A percentile compares a stretch with the other conserved stretches of the same genome.
Conservation (phyloP, 1,139 yeast genomes). For the Pichia sp. region DNA sequence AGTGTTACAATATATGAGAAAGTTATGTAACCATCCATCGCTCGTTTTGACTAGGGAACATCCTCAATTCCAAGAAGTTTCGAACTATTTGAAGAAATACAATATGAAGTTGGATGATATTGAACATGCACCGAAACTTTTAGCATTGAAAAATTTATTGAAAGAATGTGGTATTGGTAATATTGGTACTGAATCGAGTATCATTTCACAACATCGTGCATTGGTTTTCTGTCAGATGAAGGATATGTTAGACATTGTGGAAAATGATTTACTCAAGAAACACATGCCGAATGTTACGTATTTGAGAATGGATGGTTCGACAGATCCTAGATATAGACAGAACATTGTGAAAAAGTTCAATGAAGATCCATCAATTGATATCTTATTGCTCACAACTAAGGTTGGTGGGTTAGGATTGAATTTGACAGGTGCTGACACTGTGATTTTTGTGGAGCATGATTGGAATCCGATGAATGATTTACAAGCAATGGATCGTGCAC, state of each 20-base stretch:
- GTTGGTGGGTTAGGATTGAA: conserved; percentile 98
- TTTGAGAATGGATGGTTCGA: conserved; percentile 91
- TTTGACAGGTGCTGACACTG: conserved; percentile 98
- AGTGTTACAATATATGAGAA: conserved; percentile 95
- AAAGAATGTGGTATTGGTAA: conserved; percentile 93
- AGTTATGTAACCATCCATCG: conserved; percentile 94
- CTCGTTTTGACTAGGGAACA: conserved; percentile 80
- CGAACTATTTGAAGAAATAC: conserved; percentile 48
- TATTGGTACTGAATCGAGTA: conserved; percentile 40
- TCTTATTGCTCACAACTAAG: conserved; percentile 83
- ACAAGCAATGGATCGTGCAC: conserved; percentile 99
- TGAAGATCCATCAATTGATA: conserved; percentile 95
- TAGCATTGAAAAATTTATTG: conserved; percentile 73
- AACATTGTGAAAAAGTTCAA: conserved; percentile 87
- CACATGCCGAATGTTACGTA: conserved; percentile 88
- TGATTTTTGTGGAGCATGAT: conserved; percentile 96
- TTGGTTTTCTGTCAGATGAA: conserved; percentile 93
- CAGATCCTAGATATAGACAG: conserved; percentile 90
- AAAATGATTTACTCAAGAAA: conserved; percentile 74
- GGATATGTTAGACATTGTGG: conserved; percentile 97
- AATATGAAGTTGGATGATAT: conserved; percentile 62
- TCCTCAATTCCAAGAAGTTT: conserved; percentile 71
- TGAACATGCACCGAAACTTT: conserved; percentile 83
- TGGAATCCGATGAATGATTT: conserved; percentile 99
- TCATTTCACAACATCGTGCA: conserved; percentile 93